phyloP scores from a whole-genome alignment of 371 early-diverging fungal genomes.

The Mucor saturninus region DNA sequence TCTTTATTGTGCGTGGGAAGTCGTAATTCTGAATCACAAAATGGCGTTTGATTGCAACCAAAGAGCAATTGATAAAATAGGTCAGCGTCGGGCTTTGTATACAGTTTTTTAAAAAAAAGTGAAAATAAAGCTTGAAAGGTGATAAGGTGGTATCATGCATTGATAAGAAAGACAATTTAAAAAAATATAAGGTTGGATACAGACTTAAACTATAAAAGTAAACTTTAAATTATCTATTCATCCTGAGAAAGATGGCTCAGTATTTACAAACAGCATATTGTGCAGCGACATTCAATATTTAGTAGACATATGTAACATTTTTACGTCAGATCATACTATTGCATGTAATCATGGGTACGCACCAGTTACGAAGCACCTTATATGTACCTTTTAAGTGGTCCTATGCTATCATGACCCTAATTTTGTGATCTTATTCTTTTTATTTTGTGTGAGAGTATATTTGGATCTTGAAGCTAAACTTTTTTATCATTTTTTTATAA shows the following conservation, averaged over 20 bases:
- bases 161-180: not conserved
- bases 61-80: no score
- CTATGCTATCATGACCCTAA: not conserved
- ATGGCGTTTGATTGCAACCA: no score
- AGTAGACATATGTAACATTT: no score
- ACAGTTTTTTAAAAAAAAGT: not conserved
- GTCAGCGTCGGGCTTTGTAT: no score
- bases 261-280: no score
- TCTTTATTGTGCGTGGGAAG: no score
- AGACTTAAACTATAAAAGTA: not conserved
- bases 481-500: not conserved
- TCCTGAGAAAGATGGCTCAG: no score
- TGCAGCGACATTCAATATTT: no score
- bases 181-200: not conserved
- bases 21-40: no score
- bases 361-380: not conserved
- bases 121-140: not conserved
- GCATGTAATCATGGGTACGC: not conserved
- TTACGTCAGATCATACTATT: no score
- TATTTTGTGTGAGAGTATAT: not conserved
- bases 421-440: slow-evolving; percentile 2
- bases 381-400: not conserved
- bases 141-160: slow-evolving; percentile 2
- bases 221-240: not conserved
- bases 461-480: not conserved